Conservation (phyloP, 805 yeast genomes). For the Cyberlindnera bimundalis region DNA sequence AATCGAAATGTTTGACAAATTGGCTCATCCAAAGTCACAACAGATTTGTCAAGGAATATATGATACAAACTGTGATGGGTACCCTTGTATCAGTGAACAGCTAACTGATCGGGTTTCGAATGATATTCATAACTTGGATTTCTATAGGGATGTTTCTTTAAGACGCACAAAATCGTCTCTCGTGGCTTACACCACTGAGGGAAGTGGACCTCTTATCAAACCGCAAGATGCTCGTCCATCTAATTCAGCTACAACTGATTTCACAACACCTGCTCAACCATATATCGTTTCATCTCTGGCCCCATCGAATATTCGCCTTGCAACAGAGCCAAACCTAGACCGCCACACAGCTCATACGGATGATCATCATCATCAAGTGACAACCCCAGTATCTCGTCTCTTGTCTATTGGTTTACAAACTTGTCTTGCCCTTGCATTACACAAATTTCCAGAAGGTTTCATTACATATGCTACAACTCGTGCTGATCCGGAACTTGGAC, state of each 20-base stretch:
- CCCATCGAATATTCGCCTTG: slow-evolving; percentile 17
- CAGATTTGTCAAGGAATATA: slow-evolving; percentile 21
- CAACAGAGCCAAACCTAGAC: slow-evolving; percentile 25
- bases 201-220: neutral
- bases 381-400: slow-evolving; percentile 73
- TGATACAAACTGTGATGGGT: slow-evolving; percentile 23
- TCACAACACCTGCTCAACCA: neutral
- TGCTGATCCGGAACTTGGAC: slow-evolving; percentile 66
- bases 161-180: slow-evolving; percentile 15
- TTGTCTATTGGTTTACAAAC: slow-evolving; percentile 89
- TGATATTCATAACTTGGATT: slow-evolving; percentile 26
- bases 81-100: slow-evolving; percentile 17
- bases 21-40: slow-evolving; percentile 6
- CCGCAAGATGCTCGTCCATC: neutral
- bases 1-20: slow-evolving; percentile 12
- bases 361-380: slow-evolving; percentile 77
- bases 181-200: slow-evolving; percentile 23
- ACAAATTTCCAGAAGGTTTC: slow-evolving; percentile 94
- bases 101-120: slow-evolving; percentile 23
- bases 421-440: slow-evolving; percentile 79
- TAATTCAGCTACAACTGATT: too few species aligned
- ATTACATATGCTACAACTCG: slow-evolving; percentile 75
- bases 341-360: slow-evolving; percentile 31
- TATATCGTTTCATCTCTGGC: slow-evolving; percentile 1
- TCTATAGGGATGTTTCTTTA: slow-evolving; percentile 20